Conservation (phyloP, 2,329 filamentous ascomycete species). For the Nemania bipapillata region DNA sequence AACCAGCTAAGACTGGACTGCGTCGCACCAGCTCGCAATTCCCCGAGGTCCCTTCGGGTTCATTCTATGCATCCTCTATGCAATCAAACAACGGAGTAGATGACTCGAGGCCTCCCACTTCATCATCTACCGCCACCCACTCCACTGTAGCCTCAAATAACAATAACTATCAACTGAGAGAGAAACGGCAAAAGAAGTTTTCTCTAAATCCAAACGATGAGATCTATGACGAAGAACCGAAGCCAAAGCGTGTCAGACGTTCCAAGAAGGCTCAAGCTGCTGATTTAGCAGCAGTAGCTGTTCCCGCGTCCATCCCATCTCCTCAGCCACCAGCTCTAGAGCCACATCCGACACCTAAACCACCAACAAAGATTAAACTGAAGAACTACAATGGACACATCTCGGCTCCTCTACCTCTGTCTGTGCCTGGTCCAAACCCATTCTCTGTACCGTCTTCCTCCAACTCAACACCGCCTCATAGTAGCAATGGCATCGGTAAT, state of each 20-base stretch:
- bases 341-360: slow-evolving; percentile 35
- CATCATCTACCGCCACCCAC: slow-evolving; percentile 63
- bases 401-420: slow-evolving; percentile 24
- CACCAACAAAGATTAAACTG: slow-evolving; percentile 51
- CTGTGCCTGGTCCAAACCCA: slow-evolving; percentile 36
- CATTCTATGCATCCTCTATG: slow-evolving; percentile 55
- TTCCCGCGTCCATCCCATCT: slow-evolving; percentile 29
- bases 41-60: slow-evolving; percentile 55
- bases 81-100: slow-evolving; percentile 54
- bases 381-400: slow-evolving; percentile 48
- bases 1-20: slow-evolving; percentile 28
- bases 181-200: slow-evolving; percentile 66
- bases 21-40: slow-evolving; percentile 43
- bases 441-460: slow-evolving; percentile 40
- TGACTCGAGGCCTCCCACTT: slow-evolving; percentile 63
- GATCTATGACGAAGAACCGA: slow-evolving; percentile 49
- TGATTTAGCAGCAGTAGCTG: slow-evolving; percentile 33
- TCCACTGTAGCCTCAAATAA: slow-evolving; percentile 64
- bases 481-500: slow-evolving; percentile 36
- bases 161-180: slow-evolving; percentile 64
- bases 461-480: slow-evolving; percentile 34
- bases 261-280: slow-evolving; percentile 48
- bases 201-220: slow-evolving; percentile 60
- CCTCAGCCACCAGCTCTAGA: slow-evolving; percentile 27
- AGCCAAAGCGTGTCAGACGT: slow-evolving; percentile 48